Evolutionary conservation across 495 filamentous ascomycete genomes (phyloP), one percentile per base, ranked within the genome.

Genomic region (Bacidia rubella): DNA sequence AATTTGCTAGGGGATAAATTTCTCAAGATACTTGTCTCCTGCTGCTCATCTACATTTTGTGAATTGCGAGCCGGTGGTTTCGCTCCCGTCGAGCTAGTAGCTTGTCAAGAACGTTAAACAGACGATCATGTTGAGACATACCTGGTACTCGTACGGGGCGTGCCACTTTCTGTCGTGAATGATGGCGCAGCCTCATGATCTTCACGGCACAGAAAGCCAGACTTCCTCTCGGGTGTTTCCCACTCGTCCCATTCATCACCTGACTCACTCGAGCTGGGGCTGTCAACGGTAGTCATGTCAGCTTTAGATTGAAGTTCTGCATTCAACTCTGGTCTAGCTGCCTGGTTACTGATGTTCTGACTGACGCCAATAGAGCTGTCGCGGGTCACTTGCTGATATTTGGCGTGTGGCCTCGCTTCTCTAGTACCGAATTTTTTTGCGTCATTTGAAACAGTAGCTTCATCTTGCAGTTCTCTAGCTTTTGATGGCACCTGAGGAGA

Each of bases 231-330:
- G 42, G 80, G 75, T 5, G 72, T 74, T 57, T 87, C 81, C 83
- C 83, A 87, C 58, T 75, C 76, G 43, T 79, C 78, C 83, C 83
- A 88, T 61, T 79, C 77, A 53, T 82, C 81, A 46, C 85, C 83
- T 46, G 78, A 75, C 55, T 76, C 70, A 21, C 68, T 62, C 11
- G 70, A 68, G 47, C 74, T 58, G 0, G 70, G 71, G 15, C 29
- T 35, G n/a, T n/a, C n/a, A n/a, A n/a, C n/a, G n/a, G n/a, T n/a
- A n/a, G n/a, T n/a, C n/a, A n/a, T n/a, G n/a, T n/a, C n/a, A n/a
- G n/a, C n/a, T n/a, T n/a, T n/a, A n/a, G n/a, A n/a, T n/a, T n/a
- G n/a, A n/a, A n/a, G n/a, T n/a, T n/a, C n/a, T n/a, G n/a, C n/a
- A n/a, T n/a, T n/a, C n/a, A n/a, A n/a, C n/a, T n/a, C n/a, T n/a